phyloP scores from a whole-genome alignment of 768 basidiomycete genomes.

The Boletus subcaerulescens region DNA sequence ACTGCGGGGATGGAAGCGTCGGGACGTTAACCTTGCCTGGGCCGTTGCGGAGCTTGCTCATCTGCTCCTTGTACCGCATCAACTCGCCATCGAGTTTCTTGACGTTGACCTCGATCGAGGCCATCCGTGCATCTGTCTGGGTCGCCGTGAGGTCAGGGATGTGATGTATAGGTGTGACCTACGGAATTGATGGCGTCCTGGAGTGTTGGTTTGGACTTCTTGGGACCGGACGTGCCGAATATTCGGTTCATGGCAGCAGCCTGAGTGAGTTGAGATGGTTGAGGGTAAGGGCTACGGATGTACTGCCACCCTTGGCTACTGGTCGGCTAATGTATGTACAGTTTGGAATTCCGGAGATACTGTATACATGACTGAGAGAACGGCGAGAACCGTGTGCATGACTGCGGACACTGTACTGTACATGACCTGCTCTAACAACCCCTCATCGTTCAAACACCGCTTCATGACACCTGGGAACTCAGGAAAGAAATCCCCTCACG shows the following conservation, averaged over 20 bases:
- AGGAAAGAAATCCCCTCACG: constrained; percentile 83
- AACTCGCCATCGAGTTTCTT: constrained; percentile 96
- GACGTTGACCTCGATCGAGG: constrained; percentile 92
- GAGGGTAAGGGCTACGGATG: background rate
- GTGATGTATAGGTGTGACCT: constrained; percentile 26
- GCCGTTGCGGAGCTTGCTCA: constrained; percentile 89
- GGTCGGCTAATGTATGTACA: background rate
- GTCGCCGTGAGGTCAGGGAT: background rate
- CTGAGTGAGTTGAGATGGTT: background rate
- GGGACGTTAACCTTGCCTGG: constrained; percentile 82
- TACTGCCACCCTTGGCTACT: background rate
- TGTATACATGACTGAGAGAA: background rate
- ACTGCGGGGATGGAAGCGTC: background rate
- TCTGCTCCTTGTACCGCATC: constrained; percentile 89
- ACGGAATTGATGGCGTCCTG: constrained; percentile 93
- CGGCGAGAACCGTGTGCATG: background rate
- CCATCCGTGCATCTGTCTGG: constrained; percentile 85
- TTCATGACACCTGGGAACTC: background rate
- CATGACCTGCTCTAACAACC: background rate
- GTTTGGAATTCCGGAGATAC: background rate
- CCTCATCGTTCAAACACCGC: background rate
- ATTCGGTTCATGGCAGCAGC: constrained; percentile 73
- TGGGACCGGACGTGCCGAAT: constrained; percentile 69
- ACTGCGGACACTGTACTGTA: background rate
- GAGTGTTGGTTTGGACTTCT: constrained; percentile 82